Evolutionary conservation across 2,329 filamentous ascomycete species (phyloP).

Genomic region (Sporothrix euskadiensis): DNA sequence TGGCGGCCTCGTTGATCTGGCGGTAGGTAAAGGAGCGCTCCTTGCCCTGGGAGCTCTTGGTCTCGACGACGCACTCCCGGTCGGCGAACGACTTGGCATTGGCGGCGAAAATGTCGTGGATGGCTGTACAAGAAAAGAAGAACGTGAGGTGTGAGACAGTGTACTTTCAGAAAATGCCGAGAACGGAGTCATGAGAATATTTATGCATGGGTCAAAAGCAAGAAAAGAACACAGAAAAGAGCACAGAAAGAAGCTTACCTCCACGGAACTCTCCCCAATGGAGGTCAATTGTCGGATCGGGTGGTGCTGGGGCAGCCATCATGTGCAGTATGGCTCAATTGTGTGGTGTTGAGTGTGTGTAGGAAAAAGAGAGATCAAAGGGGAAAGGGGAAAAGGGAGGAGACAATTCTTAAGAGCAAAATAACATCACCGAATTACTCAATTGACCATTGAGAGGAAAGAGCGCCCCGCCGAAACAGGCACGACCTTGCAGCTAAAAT

Average conservation of each 20-base stretch:
- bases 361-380: background rate
- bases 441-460: background rate
- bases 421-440: background rate
- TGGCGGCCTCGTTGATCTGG: slow-evolving; percentile 84
- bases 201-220: background rate
- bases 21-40: slow-evolving; percentile 75
- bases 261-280: slow-evolving; percentile 31
- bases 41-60: slow-evolving; percentile 49
- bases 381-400: background rate
- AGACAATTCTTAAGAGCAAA: background rate
- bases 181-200: background rate
- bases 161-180: background rate
- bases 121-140: slow-evolving; percentile 43
- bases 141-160: background rate
- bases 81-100: slow-evolving; percentile 71
- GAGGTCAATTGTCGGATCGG: slow-evolving; percentile 31
- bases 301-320: slow-evolving; percentile 18
- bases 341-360: background rate
- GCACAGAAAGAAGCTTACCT: slow-evolving; percentile 26
- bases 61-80: slow-evolving; percentile 52
- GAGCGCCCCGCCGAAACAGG: slow-evolving; percentile 5
- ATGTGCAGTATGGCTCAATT: background rate
- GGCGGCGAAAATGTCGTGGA: slow-evolving; percentile 67
- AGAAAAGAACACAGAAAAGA: background rate
- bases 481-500: background rate